Evolutionary conservation across 345 rosid species (phyloP).

Genomic region (Salix viminalis): DNA sequence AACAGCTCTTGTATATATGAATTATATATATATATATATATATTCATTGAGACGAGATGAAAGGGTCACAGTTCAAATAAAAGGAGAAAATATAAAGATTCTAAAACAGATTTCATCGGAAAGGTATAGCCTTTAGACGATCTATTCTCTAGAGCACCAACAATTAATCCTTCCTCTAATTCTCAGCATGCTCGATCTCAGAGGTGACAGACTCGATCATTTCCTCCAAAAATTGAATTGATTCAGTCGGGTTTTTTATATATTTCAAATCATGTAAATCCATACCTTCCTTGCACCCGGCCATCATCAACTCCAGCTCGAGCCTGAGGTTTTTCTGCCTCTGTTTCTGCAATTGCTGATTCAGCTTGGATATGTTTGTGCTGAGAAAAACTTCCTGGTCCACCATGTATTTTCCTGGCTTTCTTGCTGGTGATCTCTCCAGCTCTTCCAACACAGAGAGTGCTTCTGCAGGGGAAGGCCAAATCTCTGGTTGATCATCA

Average conservation of each 20-base stretch:
- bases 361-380: slow-evolving; percentile 14
- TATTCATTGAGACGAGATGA: no score
- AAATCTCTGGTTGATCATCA: slow-evolving; percentile 24
- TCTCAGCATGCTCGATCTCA: background rate
- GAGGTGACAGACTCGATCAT: slow-evolving; percentile 2
- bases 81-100: background rate
- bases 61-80: no score
- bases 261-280: background rate
- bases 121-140: background rate
- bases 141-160: background rate
- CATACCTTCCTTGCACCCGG: background rate
- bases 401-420: slow-evolving; percentile 35
- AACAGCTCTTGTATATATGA: no score
- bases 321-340: slow-evolving; percentile 20
- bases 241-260: slow-evolving; percentile 14
- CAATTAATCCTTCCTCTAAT: background rate
- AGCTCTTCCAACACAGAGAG: slow-evolving; percentile 14
- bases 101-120: background rate
- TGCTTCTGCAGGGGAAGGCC: slow-evolving; percentile 38
- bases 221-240: slow-evolving; percentile 11
- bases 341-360: slow-evolving; percentile 13
- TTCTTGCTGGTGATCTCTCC: slow-evolving; percentile 20
- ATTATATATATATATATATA: no score
- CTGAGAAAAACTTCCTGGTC: slow-evolving; percentile 27
- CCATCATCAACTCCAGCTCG: slow-evolving; percentile 24